Base-by-base conservation (phyloP, 2,329 filamentous ascomycete species). In the Penicillium decumbens region DNA sequence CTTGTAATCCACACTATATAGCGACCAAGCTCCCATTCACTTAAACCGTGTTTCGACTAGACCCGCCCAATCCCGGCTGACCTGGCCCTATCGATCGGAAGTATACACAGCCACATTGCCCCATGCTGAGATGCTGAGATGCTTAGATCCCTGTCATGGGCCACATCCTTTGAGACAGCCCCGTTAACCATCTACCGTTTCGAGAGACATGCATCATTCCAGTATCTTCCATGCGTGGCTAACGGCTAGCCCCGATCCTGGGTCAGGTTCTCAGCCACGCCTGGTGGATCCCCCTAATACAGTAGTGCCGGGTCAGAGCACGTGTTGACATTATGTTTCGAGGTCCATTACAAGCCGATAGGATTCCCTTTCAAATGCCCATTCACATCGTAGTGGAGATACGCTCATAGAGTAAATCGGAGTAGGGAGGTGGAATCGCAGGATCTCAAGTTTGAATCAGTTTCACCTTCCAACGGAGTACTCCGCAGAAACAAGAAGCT, bases 61-160 rank as follows among this genome's bases (percentile, higher is more conserved):
- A 45, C 20, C 41, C 29, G 45, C n/a, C 45, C 25, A 49, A 18
- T 18, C 15, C n/a, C n/a, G n/a, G n/a, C n/a, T n/a, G n/a, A n/a
- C n/a, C n/a, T n/a, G n/a, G n/a, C n/a, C n/a, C 15, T 49, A 28
- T 32, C 29, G 29, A 51, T 44, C 43, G 45, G 41, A 53, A 43
- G 47, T 44, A 53, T 53, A 44, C 45, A 48, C 44, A 55, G 50
- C 53, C 53, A 42, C 53, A 56, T 24, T n/a, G 43, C 25, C 24
- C 28, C 33, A 43, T n/a, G 28, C 25, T 40, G 49, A 37, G 38
- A 47, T 25, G 45, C 32, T 29, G 15, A 18, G 15, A 18, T 18
- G 15, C 15, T 38, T 33, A 45, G 35, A 38, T 44, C 42, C 41
- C 30, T 47, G 28, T 10, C 39, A 39, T 30, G 15, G 12, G 29